phyloP scores from a whole-genome alignment of 108 stramenopile species.

The Conticribra guillardii region DNA sequence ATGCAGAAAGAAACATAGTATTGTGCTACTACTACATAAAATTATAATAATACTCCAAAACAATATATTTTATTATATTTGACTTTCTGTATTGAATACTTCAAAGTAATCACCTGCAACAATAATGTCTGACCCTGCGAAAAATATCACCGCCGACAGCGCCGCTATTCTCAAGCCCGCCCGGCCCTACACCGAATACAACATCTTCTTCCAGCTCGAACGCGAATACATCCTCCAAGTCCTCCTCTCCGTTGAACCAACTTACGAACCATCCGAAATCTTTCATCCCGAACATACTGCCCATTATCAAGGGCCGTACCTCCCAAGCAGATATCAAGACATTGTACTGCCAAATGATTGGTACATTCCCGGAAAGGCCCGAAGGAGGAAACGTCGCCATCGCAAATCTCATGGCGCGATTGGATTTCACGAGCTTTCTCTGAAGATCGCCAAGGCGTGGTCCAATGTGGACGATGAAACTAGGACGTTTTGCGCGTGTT shows the following conservation, averaged over 20 bases:
- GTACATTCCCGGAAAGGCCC: conserved; percentile 19
- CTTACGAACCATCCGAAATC: neutral
- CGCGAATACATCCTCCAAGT: conserved; percentile 41
- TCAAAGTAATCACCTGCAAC: no score
- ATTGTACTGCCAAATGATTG: conserved; percentile 25
- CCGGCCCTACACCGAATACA: conserved; percentile 34
- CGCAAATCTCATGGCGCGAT: conserved; percentile 74
- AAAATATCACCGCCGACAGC: no score
- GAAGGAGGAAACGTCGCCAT: conserved; percentile 41
- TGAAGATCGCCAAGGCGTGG: conserved; percentile 58
- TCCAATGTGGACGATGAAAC: conserved; percentile 30
- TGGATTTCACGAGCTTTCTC: conserved; percentile 67
- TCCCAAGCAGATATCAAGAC: conserved; percentile 18
- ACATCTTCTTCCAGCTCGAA: conserved; percentile 48
- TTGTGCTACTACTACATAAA: no score
- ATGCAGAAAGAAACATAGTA: no score
- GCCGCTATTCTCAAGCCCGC: conserved; percentile 5
- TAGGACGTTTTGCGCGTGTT: conserved; percentile 33
- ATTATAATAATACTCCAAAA: no score
- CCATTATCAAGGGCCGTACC: conserved; percentile 19
- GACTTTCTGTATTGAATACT: no score
- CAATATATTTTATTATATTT: no score
- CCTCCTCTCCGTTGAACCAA: conserved; percentile 8
- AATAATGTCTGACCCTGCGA: no score
- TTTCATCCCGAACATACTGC: conserved; percentile 12